Evolutionary conservation across 2,329 filamentous ascomycete genomes (phyloP).

Genomic region (Harringtonia lauricola): DNA sequence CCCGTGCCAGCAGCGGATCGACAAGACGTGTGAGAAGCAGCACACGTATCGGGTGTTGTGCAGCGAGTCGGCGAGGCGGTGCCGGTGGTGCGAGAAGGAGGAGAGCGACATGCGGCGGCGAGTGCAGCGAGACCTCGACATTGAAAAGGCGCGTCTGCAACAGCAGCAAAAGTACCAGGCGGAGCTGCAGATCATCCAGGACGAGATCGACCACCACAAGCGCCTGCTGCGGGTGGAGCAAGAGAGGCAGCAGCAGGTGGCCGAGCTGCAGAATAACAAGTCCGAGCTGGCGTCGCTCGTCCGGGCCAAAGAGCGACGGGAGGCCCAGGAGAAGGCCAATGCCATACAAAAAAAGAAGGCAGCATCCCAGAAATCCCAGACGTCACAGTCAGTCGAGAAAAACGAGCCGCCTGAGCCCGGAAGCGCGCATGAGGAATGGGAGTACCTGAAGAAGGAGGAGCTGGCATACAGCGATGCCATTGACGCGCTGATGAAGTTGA

Average conservation of each 20-base stretch:
- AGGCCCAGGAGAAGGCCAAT: constrained; percentile 1
- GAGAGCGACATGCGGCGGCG: constrained; percentile 31
- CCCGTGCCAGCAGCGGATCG: constrained; percentile 22
- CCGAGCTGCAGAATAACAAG: constrained; percentile 29
- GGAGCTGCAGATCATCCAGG: constrained; percentile 36
- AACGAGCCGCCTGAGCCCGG: background rate
- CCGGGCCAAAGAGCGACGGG: constrained; percentile 11
- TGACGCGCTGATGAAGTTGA: constrained; percentile 58
- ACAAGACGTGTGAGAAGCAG: constrained; percentile 35
- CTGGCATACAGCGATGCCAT: constrained; percentile 37
- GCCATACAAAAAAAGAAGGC: background rate
- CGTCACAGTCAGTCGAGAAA: no score
- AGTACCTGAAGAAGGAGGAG: constrained; percentile 43
- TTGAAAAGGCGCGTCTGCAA: constrained; percentile 35
- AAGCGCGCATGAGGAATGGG: constrained; percentile 44
- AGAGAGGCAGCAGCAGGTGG: constrained; percentile 21
- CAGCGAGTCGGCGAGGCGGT: constrained; percentile 25
- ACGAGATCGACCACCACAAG: constrained; percentile 39
- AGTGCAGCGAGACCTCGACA: constrained; percentile 31
- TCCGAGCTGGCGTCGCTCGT: constrained; percentile 33
- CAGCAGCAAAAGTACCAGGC: constrained; percentile 32
- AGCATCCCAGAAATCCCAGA: background rate
- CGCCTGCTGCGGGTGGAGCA: constrained; percentile 28
- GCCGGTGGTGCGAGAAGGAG: constrained; percentile 40
- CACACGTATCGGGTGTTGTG: constrained; percentile 42